phyloP scores from a whole-genome alignment of 164 flowering plant genomes.

The Stephania japonica region DNA sequence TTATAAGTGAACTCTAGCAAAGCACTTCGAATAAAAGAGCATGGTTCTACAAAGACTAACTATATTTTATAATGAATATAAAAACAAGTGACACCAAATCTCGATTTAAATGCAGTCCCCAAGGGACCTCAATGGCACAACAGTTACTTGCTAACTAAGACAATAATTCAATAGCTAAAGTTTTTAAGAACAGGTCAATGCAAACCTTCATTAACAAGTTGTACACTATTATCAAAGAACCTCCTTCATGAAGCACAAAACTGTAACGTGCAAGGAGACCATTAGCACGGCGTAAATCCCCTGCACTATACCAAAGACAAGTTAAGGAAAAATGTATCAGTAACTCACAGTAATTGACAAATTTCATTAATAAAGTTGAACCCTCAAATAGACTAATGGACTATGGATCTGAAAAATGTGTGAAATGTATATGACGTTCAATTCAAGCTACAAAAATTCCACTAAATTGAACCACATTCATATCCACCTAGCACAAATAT shows the following conservation, averaged over 20 bases:
- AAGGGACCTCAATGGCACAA: not conserved
- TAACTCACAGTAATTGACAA: not conserved
- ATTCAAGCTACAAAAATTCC: not conserved
- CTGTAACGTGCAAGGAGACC: slow-evolving; percentile 76
- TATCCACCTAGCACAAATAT: no score
- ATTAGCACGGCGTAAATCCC: slow-evolving; percentile 74
- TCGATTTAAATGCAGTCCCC: not conserved
- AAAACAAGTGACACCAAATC: not conserved
- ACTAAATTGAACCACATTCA: not conserved
- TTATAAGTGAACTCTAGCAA: no score
- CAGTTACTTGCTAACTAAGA: not conserved
- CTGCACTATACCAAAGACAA: slow-evolving; percentile 48
- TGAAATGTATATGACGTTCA: no score
- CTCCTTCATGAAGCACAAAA: slow-evolving; percentile 39
- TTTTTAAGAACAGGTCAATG: slow-evolving; percentile 9
- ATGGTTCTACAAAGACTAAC: no score
- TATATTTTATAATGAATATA: no score
- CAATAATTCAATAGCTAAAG: not conserved
- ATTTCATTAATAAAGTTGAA: not conserved
- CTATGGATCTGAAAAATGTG: no score
- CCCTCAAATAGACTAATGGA: not conserved
- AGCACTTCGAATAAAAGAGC: no score
- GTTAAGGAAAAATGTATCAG: slow-evolving; percentile 7
- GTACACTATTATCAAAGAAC: slow-evolving; percentile 41
- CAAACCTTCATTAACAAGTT: slow-evolving; percentile 72